Evolutionary conservation across 148 eudicot genomes (phyloP).

Genomic region (Rhododendron ferrugineum): DNA sequence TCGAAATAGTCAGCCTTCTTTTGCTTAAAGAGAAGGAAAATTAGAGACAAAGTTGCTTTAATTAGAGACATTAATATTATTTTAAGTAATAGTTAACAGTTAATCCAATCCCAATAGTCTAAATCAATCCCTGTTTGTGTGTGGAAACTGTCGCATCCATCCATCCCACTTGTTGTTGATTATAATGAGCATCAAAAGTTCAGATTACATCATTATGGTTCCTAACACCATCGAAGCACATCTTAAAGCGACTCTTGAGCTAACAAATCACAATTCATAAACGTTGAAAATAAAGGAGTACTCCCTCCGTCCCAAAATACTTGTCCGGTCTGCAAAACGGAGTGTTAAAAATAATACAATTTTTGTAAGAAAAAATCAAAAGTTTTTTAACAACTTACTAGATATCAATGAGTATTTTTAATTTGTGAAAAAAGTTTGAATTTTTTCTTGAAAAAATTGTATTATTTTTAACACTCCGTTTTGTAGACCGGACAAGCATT

Average conservation of each 20-base stretch:
- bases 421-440: too few relatives aligned
- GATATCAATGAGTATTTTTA: too few relatives aligned
- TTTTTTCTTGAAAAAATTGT: too few relatives aligned
- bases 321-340: too few relatives aligned
- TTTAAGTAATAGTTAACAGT: not conserved
- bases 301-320: too few relatives aligned
- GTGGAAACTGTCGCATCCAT: slow-evolving; percentile 1
- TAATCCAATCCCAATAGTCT: not conserved
- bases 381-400: too few relatives aligned
- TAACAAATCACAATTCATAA: slow-evolving; percentile 10
- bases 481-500: too few relatives aligned
- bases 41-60: not conserved
- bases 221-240: slow-evolving; percentile 8
- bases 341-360: too few relatives aligned
- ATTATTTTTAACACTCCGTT: too few relatives aligned
- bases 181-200: slow-evolving; percentile 6
- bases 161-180: slow-evolving; percentile 2
- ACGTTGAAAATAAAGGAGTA: not conserved
- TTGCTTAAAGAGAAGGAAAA: not conserved
- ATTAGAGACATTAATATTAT: not conserved
- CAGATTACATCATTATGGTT: slow-evolving; percentile 12
- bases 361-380: too few relatives aligned
- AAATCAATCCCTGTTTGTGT: not conserved
- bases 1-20: not conserved
- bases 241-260: slow-evolving; percentile 22